phyloP scores from a whole-genome alignment of 1,139 yeast species.

The Sugiyamaella castrensis region DNA sequence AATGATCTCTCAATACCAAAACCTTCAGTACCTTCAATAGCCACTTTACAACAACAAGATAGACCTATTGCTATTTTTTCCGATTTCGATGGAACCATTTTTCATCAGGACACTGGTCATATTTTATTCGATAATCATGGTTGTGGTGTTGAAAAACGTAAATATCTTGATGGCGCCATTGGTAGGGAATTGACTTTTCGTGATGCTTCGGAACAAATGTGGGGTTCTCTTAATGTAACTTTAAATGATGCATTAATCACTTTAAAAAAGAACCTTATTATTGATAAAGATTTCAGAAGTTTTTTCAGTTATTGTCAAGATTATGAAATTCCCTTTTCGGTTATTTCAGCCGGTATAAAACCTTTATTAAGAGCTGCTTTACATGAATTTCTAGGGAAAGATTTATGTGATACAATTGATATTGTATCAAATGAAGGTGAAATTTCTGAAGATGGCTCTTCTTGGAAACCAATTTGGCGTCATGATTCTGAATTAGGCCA shows the following conservation, averaged over 20 bases:
- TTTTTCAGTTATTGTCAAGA: conserved; percentile 54
- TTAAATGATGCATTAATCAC: conserved; percentile 54
- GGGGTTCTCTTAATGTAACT: conserved; percentile 44
- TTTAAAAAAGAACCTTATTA: conserved; percentile 49
- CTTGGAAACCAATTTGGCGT: conserved; percentile 59
- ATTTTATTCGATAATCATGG: conserved; percentile 45
- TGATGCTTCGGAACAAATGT: conserved; percentile 44
- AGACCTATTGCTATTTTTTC: conserved; percentile 40
- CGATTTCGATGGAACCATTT: conserved; percentile 47
- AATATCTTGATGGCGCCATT: conserved; percentile 40
- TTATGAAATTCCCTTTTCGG: conserved; percentile 56
- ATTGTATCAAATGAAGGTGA: conserved; percentile 59
- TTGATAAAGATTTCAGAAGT: conserved; percentile 58
- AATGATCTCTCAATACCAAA: conserved; percentile 31
- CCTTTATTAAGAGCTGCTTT: conserved; percentile 61
- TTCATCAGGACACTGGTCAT: conserved; percentile 47
- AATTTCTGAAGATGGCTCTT: conserved; percentile 41
- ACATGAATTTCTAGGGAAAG: conserved; percentile 55
- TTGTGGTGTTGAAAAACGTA: conserved; percentile 42
- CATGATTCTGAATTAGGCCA: conserved; percentile 65
- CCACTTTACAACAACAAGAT: conserved; percentile 30
- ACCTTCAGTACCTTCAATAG: conserved; percentile 33
- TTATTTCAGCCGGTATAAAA: conserved; percentile 64
- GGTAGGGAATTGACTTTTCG: conserved; percentile 40
- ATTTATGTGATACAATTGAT: conserved; percentile 52